Base-by-base conservation (phyloP, 2,329 filamentous ascomycete genomes). In the Colletotrichum sp. region DNA sequence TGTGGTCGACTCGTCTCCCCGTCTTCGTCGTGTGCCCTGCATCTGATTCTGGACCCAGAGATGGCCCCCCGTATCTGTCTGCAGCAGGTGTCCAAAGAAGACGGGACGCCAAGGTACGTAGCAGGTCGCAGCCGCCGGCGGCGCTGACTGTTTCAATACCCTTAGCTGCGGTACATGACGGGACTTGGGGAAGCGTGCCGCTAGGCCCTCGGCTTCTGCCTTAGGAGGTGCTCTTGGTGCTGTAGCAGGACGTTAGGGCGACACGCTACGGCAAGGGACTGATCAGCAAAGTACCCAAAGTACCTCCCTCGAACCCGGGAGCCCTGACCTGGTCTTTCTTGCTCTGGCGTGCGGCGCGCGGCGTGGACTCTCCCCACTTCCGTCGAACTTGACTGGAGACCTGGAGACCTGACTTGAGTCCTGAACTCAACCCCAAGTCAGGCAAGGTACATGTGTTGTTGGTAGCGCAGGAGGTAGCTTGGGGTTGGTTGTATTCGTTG, bases 311-410 rank as follows among this genome's bases (percentile, higher is more conserved):
- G 64, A 68, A 76, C 70, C 74, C 70, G 70, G 34, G 57, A 62
- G 70, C 74, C 74, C 74, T 76, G 74, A 76, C 74, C 74, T 74
- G 74, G 73, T 73, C 36, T 34, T 71, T 60, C 26, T 30, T 32
- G 60, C 36, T 72, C 68, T 72, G 68, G 72, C 68, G 72, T 67
- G 68, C 72, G 52, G 72, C 68, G 72, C 39, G 62, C 72, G 55
- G 72, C 71, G 66, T 73, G 72, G 63, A 30, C 57, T 73, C 64
- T 76, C 74, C 74, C 74, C 73, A 76, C 70, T 67, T 65, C 36
- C 57, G 52, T 68, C 63, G 63, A 72, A 75, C 55, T 67, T 62
- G 70, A 63, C 59, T 73, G 64, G 73, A 73, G 59, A 32, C 59
- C 28, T 62, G 30, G 64, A 49, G 44, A 65, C 73, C n/a, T 76